These are phyloP conservation scores for Quercus alba DNA, from an alignment of 306 rosid species.

Conservation along the genomic window DNA sequence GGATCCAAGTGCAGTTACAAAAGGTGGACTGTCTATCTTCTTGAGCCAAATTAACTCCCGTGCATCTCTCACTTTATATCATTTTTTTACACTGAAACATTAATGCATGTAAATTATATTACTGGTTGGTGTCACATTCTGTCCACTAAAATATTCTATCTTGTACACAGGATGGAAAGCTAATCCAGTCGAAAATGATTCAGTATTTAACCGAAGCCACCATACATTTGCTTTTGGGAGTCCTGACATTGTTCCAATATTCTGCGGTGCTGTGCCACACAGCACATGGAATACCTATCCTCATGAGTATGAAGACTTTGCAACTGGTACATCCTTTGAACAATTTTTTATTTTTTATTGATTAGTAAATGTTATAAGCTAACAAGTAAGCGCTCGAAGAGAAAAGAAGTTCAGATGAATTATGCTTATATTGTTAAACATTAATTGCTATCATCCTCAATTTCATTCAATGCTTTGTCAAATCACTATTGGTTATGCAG, in stretches of 20 bases:
- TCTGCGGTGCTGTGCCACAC: slow-evolving; percentile 78
- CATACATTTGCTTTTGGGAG: slow-evolving; percentile 84
- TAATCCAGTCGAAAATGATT: slow-evolving; percentile 88
- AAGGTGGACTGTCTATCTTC: slow-evolving; percentile 44
- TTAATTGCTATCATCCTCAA: slow-evolving; percentile 2
- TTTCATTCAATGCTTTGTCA: slow-evolving; percentile 11
- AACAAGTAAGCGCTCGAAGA: background rate
- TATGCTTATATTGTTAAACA: slow-evolving; percentile 1
- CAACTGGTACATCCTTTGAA: slow-evolving; percentile 52
- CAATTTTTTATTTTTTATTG: background rate
- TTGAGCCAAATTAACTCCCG: background rate
- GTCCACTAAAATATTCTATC: slow-evolving; percentile 18
- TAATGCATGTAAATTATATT: too few relatives aligned
- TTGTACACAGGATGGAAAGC: slow-evolving; percentile 88
- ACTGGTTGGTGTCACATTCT: slow-evolving; percentile 8
- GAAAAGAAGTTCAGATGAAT: background rate
- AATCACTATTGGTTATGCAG: slow-evolving; percentile 43
- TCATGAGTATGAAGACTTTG: slow-evolving; percentile 81
- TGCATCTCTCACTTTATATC: background rate
- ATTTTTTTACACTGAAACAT: background rate
- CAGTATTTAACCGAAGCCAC: slow-evolving; percentile 74
- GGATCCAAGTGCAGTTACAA: slow-evolving; percentile 93
- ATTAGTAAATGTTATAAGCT: background rate
- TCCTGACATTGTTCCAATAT: slow-evolving; percentile 89
- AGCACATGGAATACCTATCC: slow-evolving; percentile 86